Percentiles rank a stretch among this genome's conserved stretches.
Conservation (phyloP, 2,329 filamentous ascomycete genomes). For the Monascus ruber region DNA sequence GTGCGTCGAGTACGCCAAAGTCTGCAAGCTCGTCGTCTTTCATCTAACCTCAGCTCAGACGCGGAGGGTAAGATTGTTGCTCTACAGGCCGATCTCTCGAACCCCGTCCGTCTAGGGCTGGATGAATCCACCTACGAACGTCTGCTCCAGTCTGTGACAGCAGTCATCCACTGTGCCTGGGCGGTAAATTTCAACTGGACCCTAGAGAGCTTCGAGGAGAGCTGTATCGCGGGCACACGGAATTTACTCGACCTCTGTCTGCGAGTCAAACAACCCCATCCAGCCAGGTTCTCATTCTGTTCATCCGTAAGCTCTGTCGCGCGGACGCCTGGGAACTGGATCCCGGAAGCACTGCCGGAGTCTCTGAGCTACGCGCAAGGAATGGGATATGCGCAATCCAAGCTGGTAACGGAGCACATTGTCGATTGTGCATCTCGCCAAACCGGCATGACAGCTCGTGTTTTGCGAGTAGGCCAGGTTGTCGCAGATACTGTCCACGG, state of each 20-base stretch:
- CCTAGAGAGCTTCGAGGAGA: conserved; percentile 43
- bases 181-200: conserved; percentile 52
- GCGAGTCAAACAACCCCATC: conserved; percentile 14
- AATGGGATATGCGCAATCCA: conserved; percentile 34
- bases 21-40: conserved; percentile 27
- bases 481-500: conserved; percentile 19
- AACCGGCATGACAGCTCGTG: conserved; percentile 15
- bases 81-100: conserved; percentile 38
- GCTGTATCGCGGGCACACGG: conserved; percentile 40
- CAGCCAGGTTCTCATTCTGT: conserved; percentile 39
- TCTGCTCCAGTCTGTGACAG: conserved; percentile 34
- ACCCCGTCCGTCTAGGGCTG: conserved; percentile 38
- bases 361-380: conserved; percentile 27
- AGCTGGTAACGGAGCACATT: conserved; percentile 29
- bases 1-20: conserved; percentile 35
- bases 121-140: conserved; percentile 26
- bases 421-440: conserved; percentile 16
- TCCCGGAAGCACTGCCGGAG: conserved; percentile 27
- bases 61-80: conserved; percentile 33
- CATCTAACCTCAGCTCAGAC: conserved; percentile 6
- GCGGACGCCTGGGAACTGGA: conserved; percentile 16
- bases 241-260: conserved; percentile 33
- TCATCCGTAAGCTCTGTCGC: conserved; percentile 39
- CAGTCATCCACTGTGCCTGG: conserved; percentile 55
- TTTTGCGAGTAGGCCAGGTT: conserved; percentile 28